phyloP scores from a whole-genome alignment of 2,329 filamentous ascomycete genomes.

The Cryphonectria japonica region DNA sequence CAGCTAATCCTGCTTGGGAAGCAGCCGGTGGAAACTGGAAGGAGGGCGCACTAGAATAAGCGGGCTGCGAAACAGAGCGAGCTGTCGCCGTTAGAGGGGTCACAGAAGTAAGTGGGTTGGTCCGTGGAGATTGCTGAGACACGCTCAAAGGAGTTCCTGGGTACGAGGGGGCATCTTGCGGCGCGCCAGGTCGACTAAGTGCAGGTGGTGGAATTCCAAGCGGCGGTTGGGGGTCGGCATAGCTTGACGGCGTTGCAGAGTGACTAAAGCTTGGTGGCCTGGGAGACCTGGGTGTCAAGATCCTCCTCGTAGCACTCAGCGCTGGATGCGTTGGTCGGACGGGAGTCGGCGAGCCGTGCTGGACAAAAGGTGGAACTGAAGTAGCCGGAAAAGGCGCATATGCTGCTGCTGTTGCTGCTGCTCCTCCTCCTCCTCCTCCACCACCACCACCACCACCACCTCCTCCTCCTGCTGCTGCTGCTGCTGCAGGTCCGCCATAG shows the following conservation, averaged over 20 bases:
- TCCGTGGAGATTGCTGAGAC: conserved; percentile 23
- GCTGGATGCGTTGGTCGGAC: conserved; percentile 27
- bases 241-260: conserved; percentile 35
- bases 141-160: conserved; percentile 29
- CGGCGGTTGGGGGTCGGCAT: conserved; percentile 37
- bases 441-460: no score
- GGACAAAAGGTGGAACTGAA: conserved; percentile 28
- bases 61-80: conserved; percentile 31
- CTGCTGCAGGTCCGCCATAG: conserved; percentile 25
- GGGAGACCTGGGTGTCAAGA: conserved; percentile 63
- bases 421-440: no score
- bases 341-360: conserved; percentile 26
- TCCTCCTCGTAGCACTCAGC: conserved; percentile 46
- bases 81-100: conserved; percentile 27
- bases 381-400: conserved; percentile 21
- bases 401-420: neutral
- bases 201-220: conserved; percentile 34
- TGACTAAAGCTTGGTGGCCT: conserved; percentile 55
- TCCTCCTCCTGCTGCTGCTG: neutral
- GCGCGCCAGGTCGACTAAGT: conserved; percentile 18
- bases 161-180: conserved; percentile 33
- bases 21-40: conserved; percentile 19
- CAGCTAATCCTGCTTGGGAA: conserved; percentile 12
- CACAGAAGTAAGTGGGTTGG: conserved; percentile 8
- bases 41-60: conserved; percentile 22